Evolutionary conservation across 1,139 yeast species (phyloP), one percentile per base, ranked within the genome.

Genomic region (Pichia norvegensis): DNA sequence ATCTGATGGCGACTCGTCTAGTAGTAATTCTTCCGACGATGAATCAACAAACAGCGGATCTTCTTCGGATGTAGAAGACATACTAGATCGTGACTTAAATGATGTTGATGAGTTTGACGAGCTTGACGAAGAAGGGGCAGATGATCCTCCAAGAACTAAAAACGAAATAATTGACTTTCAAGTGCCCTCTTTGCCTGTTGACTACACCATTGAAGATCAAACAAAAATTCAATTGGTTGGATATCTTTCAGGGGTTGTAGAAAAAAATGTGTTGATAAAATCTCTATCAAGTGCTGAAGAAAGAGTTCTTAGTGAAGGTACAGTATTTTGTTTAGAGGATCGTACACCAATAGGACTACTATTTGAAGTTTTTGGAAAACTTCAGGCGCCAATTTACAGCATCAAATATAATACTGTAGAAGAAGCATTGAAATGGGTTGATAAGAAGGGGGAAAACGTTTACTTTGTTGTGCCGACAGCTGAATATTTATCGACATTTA

Each of bases 351-450:
- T 94, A n/a, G 99, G 99, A 0, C 81, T 85, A 1, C 67, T 92
- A 14, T 85, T 78, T 58, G 99, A 92, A 62, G 86, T 88, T 0
- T 88, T 92, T 68, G 99, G 99, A 0, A 81, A 88, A 22, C 73
- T 92, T 9, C 86, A 86, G 53, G 67, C 78, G n/a, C 98, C 98
- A 0, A 69, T 82, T 40, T 90, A 86, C 60, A 70, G 95, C 36
- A 81, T 92, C 2, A 79, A 81, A 51, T 81, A 86, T 60, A 75
- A 79, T 43, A 54, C 70, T 1, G 69, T 67, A 0, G 83, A 76
- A 23, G 81, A 77, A 33, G 67, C 75, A 20, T 67, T 64, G 20
- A 63, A 65, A 16, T 69, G 78, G 48, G 69, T 69, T 46, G 70
- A 66, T 4, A 63, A 59, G 35, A 70, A 73, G 44, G 95, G 92